Evolutionary conservation across 306 rosid species (phyloP), one percentile per base, ranked within the genome.

Genomic region (Prunus mume): DNA sequence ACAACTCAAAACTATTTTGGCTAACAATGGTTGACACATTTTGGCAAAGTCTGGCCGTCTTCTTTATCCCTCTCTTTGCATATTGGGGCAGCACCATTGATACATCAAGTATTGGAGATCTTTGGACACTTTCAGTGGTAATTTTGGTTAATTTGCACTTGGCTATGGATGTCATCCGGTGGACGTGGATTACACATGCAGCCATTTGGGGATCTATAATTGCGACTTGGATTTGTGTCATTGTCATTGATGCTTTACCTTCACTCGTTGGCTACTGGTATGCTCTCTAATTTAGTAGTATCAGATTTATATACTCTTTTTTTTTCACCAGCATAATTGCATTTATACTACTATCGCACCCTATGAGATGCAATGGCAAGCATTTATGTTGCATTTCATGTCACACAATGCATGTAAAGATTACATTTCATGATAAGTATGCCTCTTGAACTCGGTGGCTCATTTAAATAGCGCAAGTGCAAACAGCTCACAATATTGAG

Each of bases 111-210:
- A 83, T 95, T 34, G 99, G 99, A 74, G 97, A 95, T 85, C 99
- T 95, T 70, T 95, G 99, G 99, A 92, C 93, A 17, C 88, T 95
- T 65, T 82, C 96, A 9, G 83, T 89, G 68, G 99, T 92, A 76
- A 85, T 95, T 73, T 57, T 92, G 82, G 99, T 92, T 45, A 95
- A 95, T 81, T 69, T 92, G 67, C 97, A 95, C 84, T 85, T 95
- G 88, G 96, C 99, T 69, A 95, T 95, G 97, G 99, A 95, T 62
- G 86, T 92, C 22, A 73, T 85, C 69, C 81, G 97, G 64, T 95
- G 99, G 99, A 83, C 17, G 47, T 88, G 93, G 91, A 20, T 92
- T 79, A 69, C 77, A 71, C 99, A 95, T 85, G 92, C 89, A n/a
- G 81, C 87, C 76, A 88, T 92, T 69, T 95, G 99, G 99, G 99